Evolutionary conservation across 805 yeast genomes (phyloP).

Genomic region (Starmera dryadoides): DNA sequence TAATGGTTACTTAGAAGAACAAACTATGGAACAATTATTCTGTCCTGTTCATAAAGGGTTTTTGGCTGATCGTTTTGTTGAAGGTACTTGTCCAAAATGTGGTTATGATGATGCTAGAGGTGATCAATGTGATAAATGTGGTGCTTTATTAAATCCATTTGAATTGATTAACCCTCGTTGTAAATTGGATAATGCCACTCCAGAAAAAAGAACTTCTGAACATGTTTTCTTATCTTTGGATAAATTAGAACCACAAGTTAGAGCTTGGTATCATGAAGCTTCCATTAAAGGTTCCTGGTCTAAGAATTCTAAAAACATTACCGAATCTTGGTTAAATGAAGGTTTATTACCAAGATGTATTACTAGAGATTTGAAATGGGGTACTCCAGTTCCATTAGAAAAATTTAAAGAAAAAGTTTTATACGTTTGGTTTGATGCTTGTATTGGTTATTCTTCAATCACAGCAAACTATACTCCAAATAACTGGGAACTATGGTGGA

Average conservation of each 20-base stretch:
- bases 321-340: constrained; percentile 89
- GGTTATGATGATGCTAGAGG: constrained; percentile 96
- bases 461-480: constrained; percentile 79
- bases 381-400: constrained; percentile 93
- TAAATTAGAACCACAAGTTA: constrained; percentile 71
- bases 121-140: constrained; percentile 98
- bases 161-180: constrained; percentile 94
- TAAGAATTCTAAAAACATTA: constrained; percentile 80
- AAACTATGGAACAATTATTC: constrained; percentile 81
- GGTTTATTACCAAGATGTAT: constrained; percentile 93
- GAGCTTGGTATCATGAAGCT: constrained; percentile 63
- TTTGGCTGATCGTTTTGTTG: constrained; percentile 94
- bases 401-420: constrained; percentile 83
- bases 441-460: constrained; percentile 93
- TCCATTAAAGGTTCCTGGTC: constrained; percentile 83
- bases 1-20: constrained; percentile 81
- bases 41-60: constrained; percentile 88
- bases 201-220: constrained; percentile 72
- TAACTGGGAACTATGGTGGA: constrained; percentile 92
- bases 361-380: constrained; percentile 97
- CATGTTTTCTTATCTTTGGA: constrained; percentile 82
- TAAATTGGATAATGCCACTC: constrained; percentile 80
- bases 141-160: constrained; percentile 79
- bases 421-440: constrained; percentile 98
- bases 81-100: constrained; percentile 96